Base-by-base conservation (phyloP, 2,329 filamentous ascomycete species). In the Xylariaceae sp. region DNA sequence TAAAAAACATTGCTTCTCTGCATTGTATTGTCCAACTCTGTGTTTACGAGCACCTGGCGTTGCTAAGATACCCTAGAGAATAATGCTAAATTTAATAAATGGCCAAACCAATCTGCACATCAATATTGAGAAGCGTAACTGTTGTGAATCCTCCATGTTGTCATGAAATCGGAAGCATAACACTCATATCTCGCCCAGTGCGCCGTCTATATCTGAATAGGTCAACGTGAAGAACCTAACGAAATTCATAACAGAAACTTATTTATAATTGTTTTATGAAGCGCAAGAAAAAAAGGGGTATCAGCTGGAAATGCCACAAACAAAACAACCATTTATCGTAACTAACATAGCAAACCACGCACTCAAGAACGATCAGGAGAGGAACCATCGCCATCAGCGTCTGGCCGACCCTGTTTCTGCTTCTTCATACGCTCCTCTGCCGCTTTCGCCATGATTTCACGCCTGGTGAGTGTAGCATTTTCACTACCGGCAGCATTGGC, bases 401-500 rank as follows among this genome's bases (percentile, higher is more conserved):
- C 65, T 2, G 62, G 56, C 45, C 68, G 63, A 13, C 62, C 57
- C 47, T 69, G 64, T 37, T 65, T 68, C 58, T 71, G 67, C 71
- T 75, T 85, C 74, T 76, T 79, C 67, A 83, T 72, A 63, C 86
- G 79, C 69, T 89, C 86, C 74, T 92, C 88, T 0, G 88, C 88
- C 4, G 88, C 89, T 56, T 78, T 84, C 0, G 90, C 90, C 56
- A 94, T 77, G 42, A 91, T 82, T 68, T 95, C 90, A 58, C 91
- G 82, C 63, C 89, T 78, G 65, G 78, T 88, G 73, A 90, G 70
- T n/a, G 78, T 52, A 11, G 51, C 7, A n/a, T 42, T 48, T 18
- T 47, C 18, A 30, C 52, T 49, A 48, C 47, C 55, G 17, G 45
- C 37, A 42, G 37, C 37, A 42, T 42, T 7, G 9, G 7, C 37